phyloP scores from a whole-genome alignment of 2,329 filamentous ascomycete species.

The Penicillium sp. region DNA sequence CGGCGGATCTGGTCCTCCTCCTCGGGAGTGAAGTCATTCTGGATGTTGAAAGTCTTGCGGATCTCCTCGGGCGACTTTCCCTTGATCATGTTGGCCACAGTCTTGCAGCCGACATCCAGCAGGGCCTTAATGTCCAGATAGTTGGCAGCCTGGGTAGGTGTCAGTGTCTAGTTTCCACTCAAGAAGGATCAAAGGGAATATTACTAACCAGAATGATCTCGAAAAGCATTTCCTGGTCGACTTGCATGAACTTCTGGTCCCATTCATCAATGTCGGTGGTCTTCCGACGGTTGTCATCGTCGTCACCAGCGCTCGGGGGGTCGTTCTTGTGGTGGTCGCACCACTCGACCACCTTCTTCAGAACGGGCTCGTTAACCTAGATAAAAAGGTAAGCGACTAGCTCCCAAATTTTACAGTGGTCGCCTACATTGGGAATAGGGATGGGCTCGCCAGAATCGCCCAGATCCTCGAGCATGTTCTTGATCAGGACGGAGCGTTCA shows the following conservation, averaged over 20 bases:
- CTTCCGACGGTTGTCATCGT: slow-evolving; percentile 93
- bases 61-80: slow-evolving; percentile 99
- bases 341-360: slow-evolving; percentile 97
- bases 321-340: slow-evolving; percentile 93
- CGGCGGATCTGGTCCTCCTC: slow-evolving; percentile 97
- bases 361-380: slow-evolving; percentile 84
- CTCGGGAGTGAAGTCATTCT: slow-evolving; percentile 97
- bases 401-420: slow-evolving; percentile 1
- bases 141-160: slow-evolving; percentile 74
- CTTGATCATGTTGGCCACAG: slow-evolving; percentile 99
- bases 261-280: slow-evolving; percentile 99
- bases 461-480: slow-evolving; percentile 96
- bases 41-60: slow-evolving; percentile 99
- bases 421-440: slow-evolving; percentile 63
- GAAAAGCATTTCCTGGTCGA: slow-evolving; percentile 99
- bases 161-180: background rate
- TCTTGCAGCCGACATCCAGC: slow-evolving; percentile 98
- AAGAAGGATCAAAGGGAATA: slow-evolving; percentile 2
- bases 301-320: slow-evolving; percentile 75
- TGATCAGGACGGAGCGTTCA: slow-evolving; percentile 91
- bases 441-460: slow-evolving; percentile 63
- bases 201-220: slow-evolving; percentile 88
- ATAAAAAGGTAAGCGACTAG: background rate
- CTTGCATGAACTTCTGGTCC: slow-evolving; percentile 99
- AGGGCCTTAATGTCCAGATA: slow-evolving; percentile 99